Conservation (phyloP, 2,329 filamentous ascomycete genomes). For the Alternaria ventricosa region DNA sequence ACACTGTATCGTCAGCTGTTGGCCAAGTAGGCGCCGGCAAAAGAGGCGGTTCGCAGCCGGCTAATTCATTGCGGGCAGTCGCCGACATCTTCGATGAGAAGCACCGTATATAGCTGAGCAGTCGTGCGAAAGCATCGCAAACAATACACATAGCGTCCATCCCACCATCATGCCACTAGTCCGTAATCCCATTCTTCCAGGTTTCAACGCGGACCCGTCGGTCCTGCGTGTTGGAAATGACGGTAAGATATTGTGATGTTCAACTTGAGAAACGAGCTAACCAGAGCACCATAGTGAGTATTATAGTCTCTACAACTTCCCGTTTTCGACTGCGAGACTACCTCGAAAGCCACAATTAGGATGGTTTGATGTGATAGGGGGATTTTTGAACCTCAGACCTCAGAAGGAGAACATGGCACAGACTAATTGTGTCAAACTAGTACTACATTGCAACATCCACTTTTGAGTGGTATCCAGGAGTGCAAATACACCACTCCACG, state of each 20-base stretch:
- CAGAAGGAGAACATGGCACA: background rate
- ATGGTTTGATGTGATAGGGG: background rate
- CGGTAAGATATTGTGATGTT: slow-evolving; percentile 15
- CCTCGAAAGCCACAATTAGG: background rate
- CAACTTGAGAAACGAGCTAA: slow-evolving; percentile 2
- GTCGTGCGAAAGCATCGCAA: background rate
- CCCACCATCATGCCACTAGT: slow-evolving; percentile 40
- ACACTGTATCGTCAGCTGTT: background rate
- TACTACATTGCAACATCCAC: slow-evolving; percentile 68
- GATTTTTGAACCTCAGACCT: background rate
- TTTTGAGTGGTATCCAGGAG: slow-evolving; percentile 68
- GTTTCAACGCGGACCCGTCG: slow-evolving; percentile 69
- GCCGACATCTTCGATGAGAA: background rate
- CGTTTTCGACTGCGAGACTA: background rate
- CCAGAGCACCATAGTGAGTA: background rate
- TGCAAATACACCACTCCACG: slow-evolving; percentile 60
- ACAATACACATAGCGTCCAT: background rate
- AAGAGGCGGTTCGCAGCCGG: slow-evolving; percentile 9
- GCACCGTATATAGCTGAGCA: background rate
- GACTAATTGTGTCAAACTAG: slow-evolving; percentile 1
- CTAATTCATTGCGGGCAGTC: slow-evolving; percentile 7
- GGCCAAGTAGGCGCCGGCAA: slow-evolving; percentile 16
- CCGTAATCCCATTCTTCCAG: slow-evolving; percentile 62
- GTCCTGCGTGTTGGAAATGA: slow-evolving; percentile 57
- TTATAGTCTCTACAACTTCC: background rate